A percentile compares a stretch with the other conserved stretches of the same genome.
These are phyloP conservation scores for Dendrobium nobile DNA, from an alignment of 106 monocot species.

Conservation along the genomic window DNA sequence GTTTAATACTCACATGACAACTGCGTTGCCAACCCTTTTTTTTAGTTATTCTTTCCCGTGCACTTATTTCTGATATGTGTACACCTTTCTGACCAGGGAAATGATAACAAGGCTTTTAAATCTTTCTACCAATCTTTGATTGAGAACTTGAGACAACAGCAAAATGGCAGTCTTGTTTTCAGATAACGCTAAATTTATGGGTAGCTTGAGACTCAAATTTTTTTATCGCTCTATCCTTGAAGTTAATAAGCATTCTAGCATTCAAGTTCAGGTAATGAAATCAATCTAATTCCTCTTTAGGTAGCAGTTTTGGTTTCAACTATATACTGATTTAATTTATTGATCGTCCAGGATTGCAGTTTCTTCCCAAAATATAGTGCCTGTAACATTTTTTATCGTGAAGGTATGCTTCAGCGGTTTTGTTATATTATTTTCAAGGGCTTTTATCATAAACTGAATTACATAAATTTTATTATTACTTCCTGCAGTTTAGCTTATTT, in stretches of 20 bases:
- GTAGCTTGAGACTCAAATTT: not conserved
- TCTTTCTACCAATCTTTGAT: conserved; percentile 81
- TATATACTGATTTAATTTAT: not conserved
- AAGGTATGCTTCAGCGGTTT: not conserved
- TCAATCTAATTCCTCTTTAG: not conserved
- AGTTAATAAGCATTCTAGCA: conserved; percentile 1
- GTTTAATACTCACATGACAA: not conserved
- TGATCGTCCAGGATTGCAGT: not conserved
- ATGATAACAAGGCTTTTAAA: conserved; percentile 66
- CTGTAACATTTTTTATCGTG: not conserved
- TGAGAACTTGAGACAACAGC: conserved; percentile 78
- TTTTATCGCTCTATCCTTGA: not conserved
- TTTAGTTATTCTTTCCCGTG: not conserved
- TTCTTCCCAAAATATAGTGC: not conserved
- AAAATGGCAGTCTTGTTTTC: conserved; percentile 91
- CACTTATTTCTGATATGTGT: not conserved
- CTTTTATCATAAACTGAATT: not conserved
- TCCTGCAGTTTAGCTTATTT: not conserved
- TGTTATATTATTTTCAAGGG: not conserved
- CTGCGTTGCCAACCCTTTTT: not conserved
- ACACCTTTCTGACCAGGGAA: conserved; percentile 33
- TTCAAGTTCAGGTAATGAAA: conserved; percentile 1
- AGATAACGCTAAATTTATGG: conserved; percentile 50
- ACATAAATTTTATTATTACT: not conserved
- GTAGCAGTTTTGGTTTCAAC: not conserved